These are phyloP conservation scores for Massarina eburnea DNA, from an alignment of 2,329 filamentous ascomycete species.

Conservation along the genomic window DNA sequence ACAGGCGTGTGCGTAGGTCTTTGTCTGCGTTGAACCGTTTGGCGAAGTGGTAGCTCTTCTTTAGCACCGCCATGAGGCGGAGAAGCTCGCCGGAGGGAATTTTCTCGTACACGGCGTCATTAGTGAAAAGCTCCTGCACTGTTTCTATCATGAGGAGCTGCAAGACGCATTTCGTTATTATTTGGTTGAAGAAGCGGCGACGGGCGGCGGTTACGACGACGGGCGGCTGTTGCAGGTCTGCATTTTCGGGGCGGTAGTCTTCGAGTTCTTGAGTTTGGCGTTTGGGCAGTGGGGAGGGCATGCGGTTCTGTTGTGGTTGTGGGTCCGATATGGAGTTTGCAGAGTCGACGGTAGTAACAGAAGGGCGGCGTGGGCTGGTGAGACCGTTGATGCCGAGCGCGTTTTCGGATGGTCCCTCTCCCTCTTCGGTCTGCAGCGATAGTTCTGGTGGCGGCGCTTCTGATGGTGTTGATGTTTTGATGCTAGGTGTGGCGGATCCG, in stretches of 20 bases:
- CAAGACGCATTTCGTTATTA: constrained; percentile 96
- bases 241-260: constrained; percentile 74
- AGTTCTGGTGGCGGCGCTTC: constrained; percentile 33
- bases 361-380: constrained; percentile 27
- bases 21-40: constrained; percentile 98
- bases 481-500: constrained; percentile 47
- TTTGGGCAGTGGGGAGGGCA: constrained; percentile 37
- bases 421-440: constrained; percentile 34
- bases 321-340: constrained; percentile 20
- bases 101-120: constrained; percentile 89
- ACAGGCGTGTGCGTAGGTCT: constrained; percentile 88
- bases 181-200: constrained; percentile 96
- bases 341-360: constrained; percentile 34
- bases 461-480: constrained; percentile 21
- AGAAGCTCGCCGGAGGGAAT: constrained; percentile 90
- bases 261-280: constrained; percentile 61
- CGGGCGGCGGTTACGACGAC: constrained; percentile 91
- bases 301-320: constrained; percentile 24
- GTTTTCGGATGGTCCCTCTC: constrained; percentile 37
- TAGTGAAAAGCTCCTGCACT: constrained; percentile 97
- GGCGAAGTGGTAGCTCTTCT: constrained; percentile 95
- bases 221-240: constrained; percentile 77
- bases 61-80: constrained; percentile 88
- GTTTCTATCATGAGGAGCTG: constrained; percentile 99
- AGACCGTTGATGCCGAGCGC: constrained; percentile 50